Evolutionary conservation across 1,284 basidiomycete species (phyloP), one percentile per base, ranked within the genome.

Genomic region (Ustilago crameri): DNA sequence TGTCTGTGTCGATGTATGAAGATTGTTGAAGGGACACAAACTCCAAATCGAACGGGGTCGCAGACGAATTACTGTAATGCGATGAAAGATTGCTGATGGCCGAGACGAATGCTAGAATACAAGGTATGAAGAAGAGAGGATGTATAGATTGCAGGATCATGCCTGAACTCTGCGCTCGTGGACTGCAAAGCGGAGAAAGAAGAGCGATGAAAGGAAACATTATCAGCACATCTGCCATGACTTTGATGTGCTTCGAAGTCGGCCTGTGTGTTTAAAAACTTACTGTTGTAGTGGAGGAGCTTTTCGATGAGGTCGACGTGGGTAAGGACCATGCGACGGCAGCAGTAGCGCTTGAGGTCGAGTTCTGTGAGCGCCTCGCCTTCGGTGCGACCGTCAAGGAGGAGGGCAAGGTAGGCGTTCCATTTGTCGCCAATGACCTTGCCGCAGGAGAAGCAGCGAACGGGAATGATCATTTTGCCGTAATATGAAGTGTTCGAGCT

Each of bases 291-390:
- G 80, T 95, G 93, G 24, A 97, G 86, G 18, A 96, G 87, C 85
- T 96, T 97, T 85, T 97, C 94, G 76, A 97, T 96, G 64, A 97
- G 87, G 85, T 97, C 95, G 65, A 97, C 94, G 83, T 98, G 95
- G 0, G 95, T 98, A 56, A 98, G 86, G 12, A 98, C 93, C 95
- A 98, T 98, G 54, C 95, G 88, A 46, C 95, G 88, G 85, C 95
- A 98, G 85, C 95, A 98, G 84, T 98, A 98, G 60, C 95, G 87
- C 84, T 93, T 95, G 56, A 98, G 86, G 72, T 94, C 91, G 5
- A 97, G 87, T 77, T 91, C 90, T 74, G 96, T 94, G 51, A 98
- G 87, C 9, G 95, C 95, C 64, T 97, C 93, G 75, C 95, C 93
- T 45, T 82, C 81, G n/a, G 72, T 78, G 23, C 74, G 75, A 32